Percentiles rank a stretch among this genome's conserved stretches.
These are phyloP conservation scores for Didymella exigua DNA, from an alignment of 2,329 filamentous ascomycete genomes.

Conservation along the genomic window DNA sequence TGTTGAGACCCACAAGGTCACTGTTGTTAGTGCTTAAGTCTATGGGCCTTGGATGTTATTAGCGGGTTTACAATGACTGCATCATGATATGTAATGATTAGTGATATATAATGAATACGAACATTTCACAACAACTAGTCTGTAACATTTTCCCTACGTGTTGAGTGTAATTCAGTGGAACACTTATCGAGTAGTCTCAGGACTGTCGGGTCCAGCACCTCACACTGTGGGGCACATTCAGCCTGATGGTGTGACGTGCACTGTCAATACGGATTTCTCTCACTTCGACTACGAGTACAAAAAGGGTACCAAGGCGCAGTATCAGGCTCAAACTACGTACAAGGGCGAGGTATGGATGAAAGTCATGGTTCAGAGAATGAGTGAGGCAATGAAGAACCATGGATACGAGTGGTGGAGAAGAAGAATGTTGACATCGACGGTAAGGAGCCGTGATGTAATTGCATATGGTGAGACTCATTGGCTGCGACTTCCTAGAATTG, in stretches of 20 bases:
- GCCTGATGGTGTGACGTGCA: not conserved
- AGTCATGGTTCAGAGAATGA: too few relatives aligned
- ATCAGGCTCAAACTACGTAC: not conserved
- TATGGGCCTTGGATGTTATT: not conserved
- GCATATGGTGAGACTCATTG: too few relatives aligned
- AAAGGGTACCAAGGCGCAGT: not conserved
- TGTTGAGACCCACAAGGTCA: constrained; percentile 26
- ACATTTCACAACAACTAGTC: not conserved
- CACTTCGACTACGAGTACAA: not conserved
- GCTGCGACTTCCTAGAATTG: too few relatives aligned
- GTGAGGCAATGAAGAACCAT: too few relatives aligned
- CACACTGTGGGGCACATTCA: not conserved
- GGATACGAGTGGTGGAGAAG: too few relatives aligned
- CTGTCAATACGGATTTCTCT: not conserved
- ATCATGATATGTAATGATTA: constrained; percentile 5
- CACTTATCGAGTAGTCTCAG: too few relatives aligned
- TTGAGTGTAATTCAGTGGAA: too few relatives aligned
- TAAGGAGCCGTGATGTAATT: too few relatives aligned
- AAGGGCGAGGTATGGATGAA: too few relatives aligned
- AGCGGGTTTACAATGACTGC: constrained; percentile 11
- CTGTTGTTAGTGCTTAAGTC: constrained; percentile 20
- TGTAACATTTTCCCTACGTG: not conserved
- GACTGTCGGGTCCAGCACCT: not conserved
- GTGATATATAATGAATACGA: constrained; percentile 2
- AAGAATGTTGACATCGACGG: too few relatives aligned